phyloP scores from a whole-genome alignment of 2,329 filamentous ascomycete species.

The Pyricularia pennisetigena region DNA sequence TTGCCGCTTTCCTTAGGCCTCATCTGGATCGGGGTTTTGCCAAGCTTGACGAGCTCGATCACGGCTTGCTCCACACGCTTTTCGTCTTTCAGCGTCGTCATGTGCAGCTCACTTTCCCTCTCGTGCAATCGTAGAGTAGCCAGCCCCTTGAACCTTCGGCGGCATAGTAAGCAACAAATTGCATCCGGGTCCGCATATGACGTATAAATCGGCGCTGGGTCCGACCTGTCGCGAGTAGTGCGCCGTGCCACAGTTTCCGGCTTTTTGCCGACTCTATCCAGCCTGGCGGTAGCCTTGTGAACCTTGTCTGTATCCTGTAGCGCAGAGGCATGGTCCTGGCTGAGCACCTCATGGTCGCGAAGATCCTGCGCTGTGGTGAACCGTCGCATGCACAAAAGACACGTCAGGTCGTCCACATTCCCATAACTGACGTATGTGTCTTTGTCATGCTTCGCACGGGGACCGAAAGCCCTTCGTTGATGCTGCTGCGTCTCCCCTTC shows the following conservation, averaged over 20 bases:
- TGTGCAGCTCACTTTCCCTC: conserved; percentile 32
- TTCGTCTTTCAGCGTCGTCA: conserved; percentile 15
- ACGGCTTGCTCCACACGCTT: conserved; percentile 17
- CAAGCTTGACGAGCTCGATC: conserved; percentile 15
- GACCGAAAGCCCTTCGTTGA: conserved; percentile 8
- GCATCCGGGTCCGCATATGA: conserved; percentile 47
- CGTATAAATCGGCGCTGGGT: conserved; percentile 29
- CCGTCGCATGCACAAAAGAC: conserved; percentile 47
- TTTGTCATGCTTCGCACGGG: conserved; percentile 15
- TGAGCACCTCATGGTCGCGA: conserved; percentile 16
- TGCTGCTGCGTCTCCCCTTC: conserved; percentile 2
- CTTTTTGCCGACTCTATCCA: not conserved
- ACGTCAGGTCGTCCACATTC: conserved; percentile 16
- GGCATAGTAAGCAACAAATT: conserved; percentile 29
- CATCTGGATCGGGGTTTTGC: conserved; percentile 21
- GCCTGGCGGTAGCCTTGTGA: not conserved
- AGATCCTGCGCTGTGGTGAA: conserved; percentile 36
- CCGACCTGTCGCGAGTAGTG: conserved; percentile 16
- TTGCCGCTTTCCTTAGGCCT: conserved; percentile 9
- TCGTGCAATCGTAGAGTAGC: conserved; percentile 32
- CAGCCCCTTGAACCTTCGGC: conserved; percentile 28
- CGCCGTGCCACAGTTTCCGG: conserved; percentile 9
- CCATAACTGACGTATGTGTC: conserved; percentile 44
- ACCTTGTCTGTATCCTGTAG: conserved; percentile 9
- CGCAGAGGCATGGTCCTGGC: conserved; percentile 12